A percentile compares a stretch with the other conserved stretches of the same genome.
Conservation (phyloP, 495 filamentous ascomycete genomes). For the Penicillium nucicola region DNA sequence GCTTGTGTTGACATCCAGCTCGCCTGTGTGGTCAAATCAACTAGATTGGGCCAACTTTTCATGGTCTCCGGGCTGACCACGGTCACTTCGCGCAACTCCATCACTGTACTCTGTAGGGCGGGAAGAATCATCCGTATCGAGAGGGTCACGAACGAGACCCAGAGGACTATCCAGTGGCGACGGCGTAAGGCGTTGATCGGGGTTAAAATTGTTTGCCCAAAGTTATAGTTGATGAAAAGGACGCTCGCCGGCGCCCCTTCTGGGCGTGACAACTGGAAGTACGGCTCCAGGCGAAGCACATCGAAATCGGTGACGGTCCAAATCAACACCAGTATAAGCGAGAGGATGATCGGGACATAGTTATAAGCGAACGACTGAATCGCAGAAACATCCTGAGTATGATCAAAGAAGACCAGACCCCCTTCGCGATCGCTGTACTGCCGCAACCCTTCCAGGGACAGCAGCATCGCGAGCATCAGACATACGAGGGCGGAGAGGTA, state of each 20-base stretch:
- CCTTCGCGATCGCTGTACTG: conserved; percentile 32
- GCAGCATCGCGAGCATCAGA: conserved; percentile 19
- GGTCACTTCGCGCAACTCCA: conserved; percentile 34
- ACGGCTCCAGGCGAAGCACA: conserved; percentile 40
- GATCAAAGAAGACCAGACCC: conserved; percentile 30
- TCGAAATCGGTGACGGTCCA: conserved; percentile 44
- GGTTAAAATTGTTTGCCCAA: conserved; percentile 39
- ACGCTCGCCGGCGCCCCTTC: conserved; percentile 34
- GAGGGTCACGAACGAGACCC: conserved; percentile 34
- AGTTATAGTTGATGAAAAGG: conserved; percentile 44
- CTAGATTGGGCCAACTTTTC: conserved; percentile 34
- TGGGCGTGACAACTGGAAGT: conserved; percentile 37
- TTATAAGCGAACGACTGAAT: conserved; percentile 37
- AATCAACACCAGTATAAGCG: conserved; percentile 31
- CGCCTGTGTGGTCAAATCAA: conserved; percentile 30
- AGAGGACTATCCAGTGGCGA: conserved; percentile 36
- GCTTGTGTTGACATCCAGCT: conserved; percentile 36
- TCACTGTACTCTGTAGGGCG: conserved; percentile 33
- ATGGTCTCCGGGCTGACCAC: conserved; percentile 20
- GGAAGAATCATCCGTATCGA: conserved; percentile 38
- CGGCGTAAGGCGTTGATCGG: conserved; percentile 34
- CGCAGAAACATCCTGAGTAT: conserved; percentile 33
- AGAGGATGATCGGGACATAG: conserved; percentile 37
- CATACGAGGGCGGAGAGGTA: conserved; percentile 30
- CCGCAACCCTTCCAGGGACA: conserved; percentile 30